Conservation (phyloP, 164 flowering plant genomes). For the Vitis amurensis region DNA sequence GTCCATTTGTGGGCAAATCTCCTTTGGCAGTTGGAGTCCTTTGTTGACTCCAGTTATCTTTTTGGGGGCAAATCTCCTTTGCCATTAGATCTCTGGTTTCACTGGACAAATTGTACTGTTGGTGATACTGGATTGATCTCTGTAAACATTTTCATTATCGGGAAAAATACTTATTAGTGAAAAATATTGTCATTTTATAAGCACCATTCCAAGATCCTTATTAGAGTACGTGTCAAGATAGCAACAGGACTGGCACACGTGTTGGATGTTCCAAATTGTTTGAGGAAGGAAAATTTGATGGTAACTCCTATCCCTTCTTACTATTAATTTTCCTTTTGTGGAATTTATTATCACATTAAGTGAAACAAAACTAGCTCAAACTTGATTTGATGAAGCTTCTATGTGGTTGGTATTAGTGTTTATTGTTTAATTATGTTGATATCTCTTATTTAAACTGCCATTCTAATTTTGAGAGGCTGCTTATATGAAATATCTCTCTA, state of each 20-base stretch:
- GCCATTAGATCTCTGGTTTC: slow-evolving; percentile 27
- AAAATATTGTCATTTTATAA: not conserved
- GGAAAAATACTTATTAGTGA: too few relatives aligned
- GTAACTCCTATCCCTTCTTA: not conserved
- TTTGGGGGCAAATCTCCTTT: slow-evolving; percentile 42
- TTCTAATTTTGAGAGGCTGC: not conserved
- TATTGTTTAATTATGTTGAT: not conserved
- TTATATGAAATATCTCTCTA: not conserved
- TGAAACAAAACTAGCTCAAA: not conserved
- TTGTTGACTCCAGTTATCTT: slow-evolving; percentile 27
- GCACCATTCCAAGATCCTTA: not conserved
- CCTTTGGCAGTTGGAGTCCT: slow-evolving; percentile 69
- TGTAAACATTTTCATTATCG: not conserved
- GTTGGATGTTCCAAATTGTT: not conserved
- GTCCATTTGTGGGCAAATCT: slow-evolving; percentile 64
- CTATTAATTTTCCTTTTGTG: not conserved
- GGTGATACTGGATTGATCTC: slow-evolving; percentile 4
- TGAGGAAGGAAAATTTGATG: slow-evolving; percentile 1
- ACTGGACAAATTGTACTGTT: not conserved
- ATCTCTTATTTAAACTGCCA: not conserved
- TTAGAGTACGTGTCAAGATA: not conserved
- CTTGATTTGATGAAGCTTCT: not conserved
- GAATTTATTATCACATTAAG: not conserved
- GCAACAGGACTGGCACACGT: not conserved
- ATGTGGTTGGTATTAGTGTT: not conserved